Conservation (phyloP, 441 rosid genomes). For the Geranium incanum region DNA sequence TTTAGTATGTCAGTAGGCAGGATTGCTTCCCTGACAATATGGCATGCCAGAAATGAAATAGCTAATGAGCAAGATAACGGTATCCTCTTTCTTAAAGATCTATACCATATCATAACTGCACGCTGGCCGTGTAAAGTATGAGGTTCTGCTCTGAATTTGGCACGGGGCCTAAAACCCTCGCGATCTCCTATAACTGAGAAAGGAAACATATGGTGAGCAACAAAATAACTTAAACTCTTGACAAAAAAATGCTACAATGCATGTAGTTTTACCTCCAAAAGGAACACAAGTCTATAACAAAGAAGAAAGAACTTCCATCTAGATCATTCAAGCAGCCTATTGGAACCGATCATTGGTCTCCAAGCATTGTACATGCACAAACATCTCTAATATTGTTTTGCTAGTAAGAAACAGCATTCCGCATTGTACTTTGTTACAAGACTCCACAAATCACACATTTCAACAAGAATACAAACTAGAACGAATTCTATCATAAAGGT, state of each 20-base stretch:
- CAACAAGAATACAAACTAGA: background rate
- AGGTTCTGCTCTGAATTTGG: constrained; percentile 37
- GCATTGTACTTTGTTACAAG: background rate
- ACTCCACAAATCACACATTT: background rate
- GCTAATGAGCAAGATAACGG: constrained; percentile 56
- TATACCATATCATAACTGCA: constrained; percentile 58
- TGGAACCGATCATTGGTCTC: background rate
- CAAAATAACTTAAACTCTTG: background rate
- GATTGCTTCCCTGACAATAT: constrained; percentile 55
- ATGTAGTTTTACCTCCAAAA: background rate
- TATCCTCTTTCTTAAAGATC: constrained; percentile 40
- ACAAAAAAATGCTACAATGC: background rate
- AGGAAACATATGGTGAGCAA: constrained; percentile 12
- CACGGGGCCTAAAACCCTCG: constrained; percentile 24
- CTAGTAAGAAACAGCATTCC: background rate
- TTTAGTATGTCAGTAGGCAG: constrained; percentile 58
- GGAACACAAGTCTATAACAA: background rate
- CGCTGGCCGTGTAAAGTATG: constrained; percentile 48
- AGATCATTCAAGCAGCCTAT: background rate
- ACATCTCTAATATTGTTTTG: background rate
- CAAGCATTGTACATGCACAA: background rate
- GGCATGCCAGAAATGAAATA: constrained; percentile 63
- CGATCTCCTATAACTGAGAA: constrained; percentile 31
- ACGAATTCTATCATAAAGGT: background rate
- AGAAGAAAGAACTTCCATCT: too few species aligned